A percentile compares a stretch with the other conserved stretches of the same genome.
phyloP scores from a whole-genome alignment of 2,329 filamentous ascomycete genomes.

The Botrytis deweyae region DNA sequence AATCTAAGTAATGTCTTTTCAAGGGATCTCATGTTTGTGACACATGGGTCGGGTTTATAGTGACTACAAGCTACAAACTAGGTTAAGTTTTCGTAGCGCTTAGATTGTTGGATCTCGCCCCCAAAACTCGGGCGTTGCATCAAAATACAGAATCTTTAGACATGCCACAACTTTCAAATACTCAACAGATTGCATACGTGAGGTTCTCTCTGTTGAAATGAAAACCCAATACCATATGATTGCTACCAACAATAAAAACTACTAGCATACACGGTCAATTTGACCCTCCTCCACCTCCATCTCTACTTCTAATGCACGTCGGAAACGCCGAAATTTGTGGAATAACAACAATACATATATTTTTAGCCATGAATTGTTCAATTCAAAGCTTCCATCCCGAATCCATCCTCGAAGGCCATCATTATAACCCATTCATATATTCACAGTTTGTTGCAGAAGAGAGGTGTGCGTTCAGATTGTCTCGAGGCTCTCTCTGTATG shows the following conservation, averaged over 20 bases:
- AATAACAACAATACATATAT: conserved; percentile 38
- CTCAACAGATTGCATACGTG: background rate
- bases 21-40: background rate
- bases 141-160: background rate
- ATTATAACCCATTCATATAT: conserved; percentile 31
- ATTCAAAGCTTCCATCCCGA: conserved; percentile 27
- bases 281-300: conserved; percentile 33
- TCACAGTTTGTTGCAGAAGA: conserved; percentile 34
- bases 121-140: background rate
- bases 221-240: conserved; percentile 29
- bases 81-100: background rate
- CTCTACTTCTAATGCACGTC: conserved; percentile 40
- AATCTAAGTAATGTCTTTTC: background rate
- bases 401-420: conserved; percentile 34
- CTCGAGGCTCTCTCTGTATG: conserved; percentile 33
- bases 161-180: background rate
- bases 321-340: conserved; percentile 37
- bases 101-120: background rate
- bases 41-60: background rate
- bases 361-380: conserved; percentile 32
- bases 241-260: conserved; percentile 36
- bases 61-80: background rate
- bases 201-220: conserved; percentile 16
- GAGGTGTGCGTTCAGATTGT: conserved; percentile 34
- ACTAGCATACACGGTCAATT: conserved; percentile 39